Evolutionary conservation across 306 rosid species (phyloP).

Genomic region (Vicia sativa): DNA sequence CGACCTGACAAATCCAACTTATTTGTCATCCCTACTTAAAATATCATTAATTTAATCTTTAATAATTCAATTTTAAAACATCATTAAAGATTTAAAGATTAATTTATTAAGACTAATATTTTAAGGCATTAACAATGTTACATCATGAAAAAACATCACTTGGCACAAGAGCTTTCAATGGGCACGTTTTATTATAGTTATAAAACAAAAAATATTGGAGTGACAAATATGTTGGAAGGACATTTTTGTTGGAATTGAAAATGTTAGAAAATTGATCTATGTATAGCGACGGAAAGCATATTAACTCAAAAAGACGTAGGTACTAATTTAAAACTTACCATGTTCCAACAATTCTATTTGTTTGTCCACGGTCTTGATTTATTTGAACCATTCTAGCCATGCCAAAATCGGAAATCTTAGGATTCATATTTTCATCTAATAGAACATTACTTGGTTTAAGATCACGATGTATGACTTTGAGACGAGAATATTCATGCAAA

Average conservation of each 20-base stretch:
- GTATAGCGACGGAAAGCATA: neutral
- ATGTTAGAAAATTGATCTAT: neutral
- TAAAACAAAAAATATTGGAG: neutral
- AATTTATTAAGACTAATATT: too few species aligned
- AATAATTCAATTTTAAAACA: too few species aligned
- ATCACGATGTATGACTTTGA: constrained; percentile 52
- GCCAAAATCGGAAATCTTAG: constrained; percentile 54
- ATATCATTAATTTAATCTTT: too few species aligned
- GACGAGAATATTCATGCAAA: constrained; percentile 45
- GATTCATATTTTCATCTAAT: constrained; percentile 40
- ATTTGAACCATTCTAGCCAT: constrained; percentile 40
- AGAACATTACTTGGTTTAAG: constrained; percentile 46
- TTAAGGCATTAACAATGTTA: too few species aligned
- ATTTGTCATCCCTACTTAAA: too few species aligned
- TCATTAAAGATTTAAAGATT: too few species aligned
- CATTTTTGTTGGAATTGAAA: neutral
- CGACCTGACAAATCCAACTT: too few species aligned
- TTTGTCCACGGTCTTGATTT: constrained; percentile 29
- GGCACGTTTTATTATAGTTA: neutral
- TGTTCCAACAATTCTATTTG: constrained; percentile 44
- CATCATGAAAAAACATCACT: too few species aligned
- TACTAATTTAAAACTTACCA: constrained; percentile 32
- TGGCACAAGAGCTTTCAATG: neutral
- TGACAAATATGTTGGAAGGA: neutral
- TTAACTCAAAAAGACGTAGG: neutral